phyloP scores from a whole-genome alignment of 1,284 basidiomycete species.

The Grifola frondosa region DNA sequence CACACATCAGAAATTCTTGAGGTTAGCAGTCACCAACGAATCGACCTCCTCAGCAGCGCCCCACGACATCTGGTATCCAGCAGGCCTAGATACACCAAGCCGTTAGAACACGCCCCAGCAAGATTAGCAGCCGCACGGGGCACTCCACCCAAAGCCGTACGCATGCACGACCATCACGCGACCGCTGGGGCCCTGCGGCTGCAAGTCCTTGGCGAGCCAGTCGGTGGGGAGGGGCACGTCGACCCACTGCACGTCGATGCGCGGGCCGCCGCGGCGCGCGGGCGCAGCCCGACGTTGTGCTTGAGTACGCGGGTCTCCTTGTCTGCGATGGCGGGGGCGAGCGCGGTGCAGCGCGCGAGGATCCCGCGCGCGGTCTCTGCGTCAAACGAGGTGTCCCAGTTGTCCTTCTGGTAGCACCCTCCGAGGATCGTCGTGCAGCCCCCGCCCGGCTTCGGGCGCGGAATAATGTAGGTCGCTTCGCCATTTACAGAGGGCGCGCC shows the following conservation, averaged over 20 bases:
- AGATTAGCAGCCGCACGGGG: conserved; percentile 4
- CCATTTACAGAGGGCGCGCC: conserved; percentile 66
- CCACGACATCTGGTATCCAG: conserved; percentile 75
- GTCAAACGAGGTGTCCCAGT: conserved; percentile 51
- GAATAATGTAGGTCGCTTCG: conserved; percentile 51
- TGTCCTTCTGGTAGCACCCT: conserved; percentile 49
- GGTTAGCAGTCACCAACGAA: conserved; percentile 16
- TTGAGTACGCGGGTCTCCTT: conserved; percentile 46
- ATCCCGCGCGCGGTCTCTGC: conserved; percentile 43
- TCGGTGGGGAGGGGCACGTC: conserved; percentile 36
- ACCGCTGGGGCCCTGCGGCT: conserved; percentile 40
- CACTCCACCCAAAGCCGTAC: conserved; percentile 52
- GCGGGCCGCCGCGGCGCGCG: conserved; percentile 62
- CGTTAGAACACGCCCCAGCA: conserved; percentile 25
- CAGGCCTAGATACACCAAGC: conserved; percentile 45
- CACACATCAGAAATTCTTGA: too few species aligned
- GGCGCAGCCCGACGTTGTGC: conserved; percentile 72
- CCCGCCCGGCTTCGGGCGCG: conserved; percentile 41
- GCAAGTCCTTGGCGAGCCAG: conserved; percentile 29
- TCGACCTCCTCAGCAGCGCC: conserved; percentile 56
- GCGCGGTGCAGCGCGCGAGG: conserved; percentile 40
- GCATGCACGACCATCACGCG: conserved; percentile 64
- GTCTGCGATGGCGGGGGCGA: conserved; percentile 39
- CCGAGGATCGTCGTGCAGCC: conserved; percentile 51
- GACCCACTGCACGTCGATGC: conserved; percentile 62